Evolutionary conservation across 495 filamentous ascomycete species (phyloP), one percentile per base, ranked within the genome.

Genomic region (Parachaetomium inaequale): DNA sequence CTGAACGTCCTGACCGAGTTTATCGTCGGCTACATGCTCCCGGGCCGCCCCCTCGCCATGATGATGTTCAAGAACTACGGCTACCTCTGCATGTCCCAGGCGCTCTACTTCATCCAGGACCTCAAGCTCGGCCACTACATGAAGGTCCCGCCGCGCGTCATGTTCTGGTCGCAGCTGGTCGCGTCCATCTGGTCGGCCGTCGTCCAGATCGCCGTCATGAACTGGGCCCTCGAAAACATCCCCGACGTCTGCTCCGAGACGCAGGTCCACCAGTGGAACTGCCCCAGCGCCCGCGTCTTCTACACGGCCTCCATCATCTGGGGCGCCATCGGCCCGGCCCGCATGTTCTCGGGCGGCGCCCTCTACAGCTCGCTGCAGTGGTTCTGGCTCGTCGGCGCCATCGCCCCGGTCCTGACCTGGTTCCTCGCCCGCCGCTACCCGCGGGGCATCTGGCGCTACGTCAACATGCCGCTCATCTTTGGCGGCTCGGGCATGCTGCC

Each of bases 21-120:
- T 63, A 79, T 90, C 61, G 82, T 85, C 38, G 86, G 87, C 4
- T 89, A 89, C 72, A 85, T 87, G 63, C 81, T 87, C 42, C 82
- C 87, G 5, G 87, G 86, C 14, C 78, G 79, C 12, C 86, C 86
- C 1, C 68, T 89, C 6, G 86, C 86, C 38, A 84, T 87, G 71
- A 91, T 75, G 73, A 74, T 75, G 73, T 90, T 90, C 76, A 89
- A 90, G 66, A 88, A 74, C 62, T 88, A 87, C 66, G 85, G 87
- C 53, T 90, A 89, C 64, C 83, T 88, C 54, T 83, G 82, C 64
- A 83, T 87, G 75, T 79, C 75, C 38, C 81, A 83, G 67, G 80
- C 79, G 2, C 75, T 83, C 14, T 73, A 75, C 61, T 75, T 75
- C 49, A 58, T 70, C 23, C 76, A 79, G 62, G 81, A 84, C 62